Evolutionary conservation across 2,329 filamentous ascomycete species (phyloP).

Genomic region (Metarhizium rileyi): DNA sequence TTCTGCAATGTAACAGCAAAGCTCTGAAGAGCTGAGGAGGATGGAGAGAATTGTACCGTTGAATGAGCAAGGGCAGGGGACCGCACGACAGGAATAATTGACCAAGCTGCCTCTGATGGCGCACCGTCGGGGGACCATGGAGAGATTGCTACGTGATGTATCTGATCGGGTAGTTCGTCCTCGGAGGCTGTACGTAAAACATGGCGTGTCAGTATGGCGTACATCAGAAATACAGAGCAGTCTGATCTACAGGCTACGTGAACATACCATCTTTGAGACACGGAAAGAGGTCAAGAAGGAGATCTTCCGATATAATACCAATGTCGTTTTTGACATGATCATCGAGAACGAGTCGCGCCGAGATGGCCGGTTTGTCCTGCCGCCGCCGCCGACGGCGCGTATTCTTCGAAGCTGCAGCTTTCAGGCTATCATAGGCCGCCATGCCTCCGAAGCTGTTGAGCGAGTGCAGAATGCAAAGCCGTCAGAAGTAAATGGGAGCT

Average conservation of each 20-base stretch:
- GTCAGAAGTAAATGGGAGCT: neutral
- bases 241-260: neutral
- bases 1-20: conserved; percentile 67
- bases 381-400: conserved; percentile 44
- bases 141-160: conserved; percentile 60
- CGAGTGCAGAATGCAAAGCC: too few species aligned
- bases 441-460: conserved; percentile 10
- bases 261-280: conserved; percentile 43
- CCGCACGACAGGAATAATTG: conserved; percentile 65
- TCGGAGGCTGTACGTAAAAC: conserved; percentile 17
- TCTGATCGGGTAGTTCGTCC: conserved; percentile 27
- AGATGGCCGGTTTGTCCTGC: conserved; percentile 64
- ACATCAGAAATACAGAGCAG: neutral
- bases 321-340: conserved; percentile 77
- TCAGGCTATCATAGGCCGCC: conserved; percentile 19
- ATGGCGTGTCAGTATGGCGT: neutral
- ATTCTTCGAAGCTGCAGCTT: conserved; percentile 22
- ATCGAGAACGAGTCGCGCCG: conserved; percentile 75
- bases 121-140: conserved; percentile 56
- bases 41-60: conserved; percentile 69
- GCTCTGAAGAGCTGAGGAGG: conserved; percentile 63
- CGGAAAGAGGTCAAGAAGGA: conserved; percentile 75
- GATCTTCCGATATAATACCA: conserved; percentile 76
- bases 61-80: conserved; percentile 60
- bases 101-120: conserved; percentile 64